Base-by-base conservation (phyloP, 495 filamentous ascomycete genomes). In the Aspergillus carlsbadensis region DNA sequence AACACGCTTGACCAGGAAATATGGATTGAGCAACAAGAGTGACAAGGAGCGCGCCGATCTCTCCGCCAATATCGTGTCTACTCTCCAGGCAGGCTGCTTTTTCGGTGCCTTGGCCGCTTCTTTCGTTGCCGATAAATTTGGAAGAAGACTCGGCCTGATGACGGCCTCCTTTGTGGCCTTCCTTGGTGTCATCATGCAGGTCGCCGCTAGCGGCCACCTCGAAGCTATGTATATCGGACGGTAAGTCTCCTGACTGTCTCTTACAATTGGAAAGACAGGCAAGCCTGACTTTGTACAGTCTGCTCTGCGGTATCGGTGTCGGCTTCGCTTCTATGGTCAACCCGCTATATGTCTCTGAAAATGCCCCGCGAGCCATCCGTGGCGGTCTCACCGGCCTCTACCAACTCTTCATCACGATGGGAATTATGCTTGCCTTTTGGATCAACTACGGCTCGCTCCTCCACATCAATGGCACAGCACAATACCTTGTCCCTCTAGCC, bases 61-160 rank as follows among this genome's bases (percentile, higher is more conserved):
- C 1, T 69, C 67, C 8, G 71, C 71, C 45, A 74, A 74, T 39
- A 74, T 74, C 52, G 87, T 87, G 21, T 87, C 86, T 34, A 86
- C 83, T 1, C 83, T 87, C 44, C 85, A 87, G 63, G 85, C 84
- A 17, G 85, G 85, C 22, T 84, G 82, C 69, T 91, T 90, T 62
- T 77, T 82, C 26, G 88, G 86, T 26, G 82, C 86, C 45, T 75
- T 91, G 17, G 62, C 71, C 4, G 81, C 84, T 18, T 76, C 77
- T 41, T 79, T 71, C 45, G 63, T 82, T 15, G 81, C 85, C 0
- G 85, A 87, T 57, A 70, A 68, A 59, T 84, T 61, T 58, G 84
- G 85, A 7, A 73, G 84, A 60, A 78, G 76, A 52, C 66, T 66
- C 22, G 76, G 77, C n/a, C 65, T 89, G 7, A 66, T 80, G 15